Conservation (phyloP, 176 grass and related monocot species). For the Thinopyrum elongatum region DNA sequence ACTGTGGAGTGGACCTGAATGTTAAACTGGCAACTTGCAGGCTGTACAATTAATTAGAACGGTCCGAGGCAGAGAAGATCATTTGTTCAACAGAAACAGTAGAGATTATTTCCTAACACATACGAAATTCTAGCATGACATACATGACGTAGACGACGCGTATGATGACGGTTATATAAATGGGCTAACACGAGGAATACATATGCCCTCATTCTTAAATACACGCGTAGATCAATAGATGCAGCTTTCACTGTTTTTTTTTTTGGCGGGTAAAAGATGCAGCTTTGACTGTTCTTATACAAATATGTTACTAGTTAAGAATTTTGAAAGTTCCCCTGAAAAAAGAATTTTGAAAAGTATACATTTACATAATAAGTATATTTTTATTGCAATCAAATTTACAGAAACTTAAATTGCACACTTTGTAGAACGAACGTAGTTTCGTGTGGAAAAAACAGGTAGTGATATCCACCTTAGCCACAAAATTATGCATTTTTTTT, state of each 20-base stretch:
- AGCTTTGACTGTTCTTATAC: too few species aligned
- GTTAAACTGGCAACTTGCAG: constrained; percentile 14
- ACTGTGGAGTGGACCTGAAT: neutral
- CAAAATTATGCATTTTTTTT: neutral
- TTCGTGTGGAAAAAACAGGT: too few species aligned
- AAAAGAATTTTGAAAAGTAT: neutral
- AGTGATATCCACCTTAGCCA: neutral
- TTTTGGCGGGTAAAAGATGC: too few species aligned
- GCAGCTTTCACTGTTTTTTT: neutral
- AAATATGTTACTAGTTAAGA: too few species aligned
- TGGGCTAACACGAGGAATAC: too few species aligned
- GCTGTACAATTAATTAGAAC: neutral
- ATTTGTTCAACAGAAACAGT: neutral
- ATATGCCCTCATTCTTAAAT: neutral
- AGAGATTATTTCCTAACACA: too few species aligned
- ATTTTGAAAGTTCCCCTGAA: neutral
- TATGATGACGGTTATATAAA: neutral
- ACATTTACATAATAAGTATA: neutral
- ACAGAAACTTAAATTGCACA: neutral
- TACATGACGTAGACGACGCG: neutral
- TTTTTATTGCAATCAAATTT: neutral
- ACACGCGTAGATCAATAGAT: neutral
- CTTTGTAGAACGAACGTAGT: neutral
- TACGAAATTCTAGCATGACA: neutral
- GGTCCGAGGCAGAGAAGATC: constrained; percentile 1